Evolutionary conservation across 345 rosid species (phyloP).

Genomic region (Abelmoschus esculentus): DNA sequence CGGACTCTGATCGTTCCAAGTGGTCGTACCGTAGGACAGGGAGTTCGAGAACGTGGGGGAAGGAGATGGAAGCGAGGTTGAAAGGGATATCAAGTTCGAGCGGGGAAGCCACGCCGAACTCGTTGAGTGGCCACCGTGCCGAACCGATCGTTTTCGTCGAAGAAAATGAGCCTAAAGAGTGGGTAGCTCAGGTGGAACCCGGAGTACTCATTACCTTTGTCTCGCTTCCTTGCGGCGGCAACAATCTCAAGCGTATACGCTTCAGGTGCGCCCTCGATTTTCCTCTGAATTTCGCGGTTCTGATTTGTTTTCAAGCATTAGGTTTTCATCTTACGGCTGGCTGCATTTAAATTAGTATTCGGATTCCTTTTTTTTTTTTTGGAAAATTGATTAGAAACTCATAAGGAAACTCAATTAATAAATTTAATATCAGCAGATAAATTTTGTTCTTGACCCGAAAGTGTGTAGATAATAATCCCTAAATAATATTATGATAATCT

Average conservation of each 20-base stretch:
- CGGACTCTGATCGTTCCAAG: constrained; percentile 60
- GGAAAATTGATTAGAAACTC: no score
- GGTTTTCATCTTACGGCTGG: no score
- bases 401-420: no score
- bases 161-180: constrained; percentile 85
- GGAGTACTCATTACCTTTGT: constrained; percentile 88
- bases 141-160: constrained; percentile 67
- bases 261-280: constrained; percentile 52
- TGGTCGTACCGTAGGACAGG: constrained; percentile 67
- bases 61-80: constrained; percentile 78
- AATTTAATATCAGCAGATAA: no score
- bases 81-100: constrained; percentile 48
- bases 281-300: no score
- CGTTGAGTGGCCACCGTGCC: constrained; percentile 53
- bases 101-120: constrained; percentile 71
- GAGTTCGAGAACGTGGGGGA: constrained; percentile 78
- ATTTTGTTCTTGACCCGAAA: no score
- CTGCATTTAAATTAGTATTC: no score
- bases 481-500: no score
- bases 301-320: no score
- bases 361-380: no score
- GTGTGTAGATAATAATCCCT: no score
- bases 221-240: constrained; percentile 88
- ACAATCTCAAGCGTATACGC: constrained; percentile 87
- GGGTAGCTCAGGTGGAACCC: constrained; percentile 99